phyloP scores from a whole-genome alignment of 495 filamentous ascomycete species.

The Talaromyces wortmannii region DNA sequence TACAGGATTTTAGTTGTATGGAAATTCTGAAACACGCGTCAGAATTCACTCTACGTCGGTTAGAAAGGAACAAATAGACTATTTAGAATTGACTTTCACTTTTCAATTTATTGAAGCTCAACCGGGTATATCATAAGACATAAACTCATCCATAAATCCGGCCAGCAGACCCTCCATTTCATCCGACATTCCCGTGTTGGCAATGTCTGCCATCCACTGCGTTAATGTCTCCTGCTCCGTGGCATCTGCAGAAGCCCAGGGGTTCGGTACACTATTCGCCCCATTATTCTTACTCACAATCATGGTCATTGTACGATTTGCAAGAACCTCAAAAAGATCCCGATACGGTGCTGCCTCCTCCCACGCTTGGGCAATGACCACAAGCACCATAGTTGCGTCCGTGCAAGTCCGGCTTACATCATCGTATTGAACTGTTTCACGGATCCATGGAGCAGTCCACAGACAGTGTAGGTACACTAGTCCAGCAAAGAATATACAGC shows the following conservation, averaged over 20 bases:
- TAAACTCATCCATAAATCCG: neutral
- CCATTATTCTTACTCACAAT: neutral
- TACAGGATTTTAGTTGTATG: neutral
- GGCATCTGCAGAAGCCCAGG: neutral
- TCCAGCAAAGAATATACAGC: constrained; percentile 11
- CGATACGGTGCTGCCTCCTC: constrained; percentile 8
- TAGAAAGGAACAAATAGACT: neutral
- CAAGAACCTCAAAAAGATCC: constrained; percentile 7
- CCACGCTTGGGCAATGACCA: constrained; percentile 11
- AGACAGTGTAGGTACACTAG: constrained; percentile 13
- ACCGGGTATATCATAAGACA: neutral
- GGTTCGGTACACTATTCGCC: neutral
- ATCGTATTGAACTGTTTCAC: neutral
- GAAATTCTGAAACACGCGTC: neutral
- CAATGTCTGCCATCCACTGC: neutral
- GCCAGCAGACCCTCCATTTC: neutral
- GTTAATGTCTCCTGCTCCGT: neutral
- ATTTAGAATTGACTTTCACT: neutral
- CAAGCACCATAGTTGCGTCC: constrained; percentile 9
- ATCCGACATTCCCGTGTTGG: neutral
- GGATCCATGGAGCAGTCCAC: constrained; percentile 4
- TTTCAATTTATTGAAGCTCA: neutral
- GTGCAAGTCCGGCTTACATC: constrained; percentile 9
- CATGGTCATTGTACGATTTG: neutral
- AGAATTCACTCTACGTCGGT: neutral